Conservation (phyloP, 2,329 filamentous ascomycete species). For the Lecanicillium sp. region DNA sequence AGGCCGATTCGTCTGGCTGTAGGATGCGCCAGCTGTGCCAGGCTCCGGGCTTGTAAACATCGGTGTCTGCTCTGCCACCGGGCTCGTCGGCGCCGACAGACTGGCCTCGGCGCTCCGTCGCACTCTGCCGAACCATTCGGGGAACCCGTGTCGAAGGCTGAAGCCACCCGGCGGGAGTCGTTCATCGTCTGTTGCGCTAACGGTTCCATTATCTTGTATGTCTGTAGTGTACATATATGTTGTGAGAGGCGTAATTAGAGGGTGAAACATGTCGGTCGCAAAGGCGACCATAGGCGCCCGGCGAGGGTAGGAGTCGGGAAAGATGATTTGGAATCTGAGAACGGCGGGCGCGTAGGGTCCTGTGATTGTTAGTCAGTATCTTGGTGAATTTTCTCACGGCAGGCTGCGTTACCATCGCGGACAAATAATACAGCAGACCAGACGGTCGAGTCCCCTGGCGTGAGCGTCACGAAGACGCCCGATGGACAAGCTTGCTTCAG, state of each 20-base stretch:
- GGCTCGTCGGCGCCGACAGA: constrained; percentile 5
- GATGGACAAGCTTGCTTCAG: constrained; percentile 77
- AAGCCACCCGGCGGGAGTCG: constrained; percentile 83
- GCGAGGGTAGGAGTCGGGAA: constrained; percentile 72
- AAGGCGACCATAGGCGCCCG: constrained; percentile 83
- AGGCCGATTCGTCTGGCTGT: constrained; percentile 9
- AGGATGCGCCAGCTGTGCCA: not conserved
- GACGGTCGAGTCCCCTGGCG: constrained; percentile 69
- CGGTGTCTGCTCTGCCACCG: not conserved
- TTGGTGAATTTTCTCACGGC: constrained; percentile 7
- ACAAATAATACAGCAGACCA: constrained; percentile 94
- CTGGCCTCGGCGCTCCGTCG: constrained; percentile 31
- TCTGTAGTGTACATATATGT: constrained; percentile 88
- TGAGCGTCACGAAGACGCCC: constrained; percentile 80
- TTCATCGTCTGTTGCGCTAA: constrained; percentile 78
- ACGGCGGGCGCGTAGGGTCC: constrained; percentile 85
- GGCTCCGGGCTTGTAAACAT: constrained; percentile 3
- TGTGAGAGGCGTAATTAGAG: constrained; percentile 85
- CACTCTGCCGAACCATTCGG: constrained; percentile 73
- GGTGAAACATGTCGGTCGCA: constrained; percentile 89
- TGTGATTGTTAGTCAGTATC: constrained; percentile 29
- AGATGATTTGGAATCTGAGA: constrained; percentile 84
- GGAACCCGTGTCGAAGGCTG: constrained; percentile 84
- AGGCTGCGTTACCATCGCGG: constrained; percentile 59
- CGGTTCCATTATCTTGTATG: constrained; percentile 66